phyloP scores from a whole-genome alignment of 805 yeast species.

The Saccharomycopsis sp. region DNA sequence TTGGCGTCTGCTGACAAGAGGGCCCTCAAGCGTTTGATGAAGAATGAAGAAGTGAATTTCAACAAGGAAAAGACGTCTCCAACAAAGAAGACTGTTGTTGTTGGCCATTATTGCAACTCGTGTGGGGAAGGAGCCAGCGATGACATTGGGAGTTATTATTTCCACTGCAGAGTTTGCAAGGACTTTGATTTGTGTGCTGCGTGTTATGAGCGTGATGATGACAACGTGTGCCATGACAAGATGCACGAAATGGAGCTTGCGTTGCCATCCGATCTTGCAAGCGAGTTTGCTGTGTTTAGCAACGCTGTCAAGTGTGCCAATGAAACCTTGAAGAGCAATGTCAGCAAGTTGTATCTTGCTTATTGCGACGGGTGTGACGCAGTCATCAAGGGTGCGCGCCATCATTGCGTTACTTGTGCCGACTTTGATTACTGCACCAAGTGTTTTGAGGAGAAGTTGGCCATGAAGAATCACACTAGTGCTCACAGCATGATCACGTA shows the following conservation, averaged over 20 bases:
- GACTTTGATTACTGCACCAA: slow-evolving; percentile 39
- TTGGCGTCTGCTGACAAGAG: neutral
- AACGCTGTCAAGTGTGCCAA: too few species aligned
- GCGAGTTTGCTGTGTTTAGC: too few species aligned
- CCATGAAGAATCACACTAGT: neutral
- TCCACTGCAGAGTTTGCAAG: slow-evolving; percentile 7
- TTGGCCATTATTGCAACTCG: neutral
- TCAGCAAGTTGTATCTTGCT: neutral
- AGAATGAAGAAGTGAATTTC: neutral
- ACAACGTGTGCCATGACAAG: neutral
- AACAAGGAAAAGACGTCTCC: too few species aligned
- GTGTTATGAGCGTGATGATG: slow-evolving; percentile 2
- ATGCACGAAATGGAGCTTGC: slow-evolving; percentile 9
- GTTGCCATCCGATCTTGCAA: slow-evolving; percentile 1
- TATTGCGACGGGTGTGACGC: slow-evolving; percentile 21
- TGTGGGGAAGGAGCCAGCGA: too few species aligned
- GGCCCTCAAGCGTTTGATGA: neutral
- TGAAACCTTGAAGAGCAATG: too few species aligned
- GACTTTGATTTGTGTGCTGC: slow-evolving; percentile 12
- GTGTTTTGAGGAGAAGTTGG: neutral
- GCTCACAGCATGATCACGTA: neutral
- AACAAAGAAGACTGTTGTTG: too few species aligned
- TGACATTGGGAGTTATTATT: too few species aligned
- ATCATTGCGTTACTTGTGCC: slow-evolving; percentile 38
- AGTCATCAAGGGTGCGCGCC: slow-evolving; percentile 34